These are phyloP conservation scores for Oidiodendron maius DNA, from an alignment of 495 filamentous ascomycete species.

Conservation along the genomic window DNA sequence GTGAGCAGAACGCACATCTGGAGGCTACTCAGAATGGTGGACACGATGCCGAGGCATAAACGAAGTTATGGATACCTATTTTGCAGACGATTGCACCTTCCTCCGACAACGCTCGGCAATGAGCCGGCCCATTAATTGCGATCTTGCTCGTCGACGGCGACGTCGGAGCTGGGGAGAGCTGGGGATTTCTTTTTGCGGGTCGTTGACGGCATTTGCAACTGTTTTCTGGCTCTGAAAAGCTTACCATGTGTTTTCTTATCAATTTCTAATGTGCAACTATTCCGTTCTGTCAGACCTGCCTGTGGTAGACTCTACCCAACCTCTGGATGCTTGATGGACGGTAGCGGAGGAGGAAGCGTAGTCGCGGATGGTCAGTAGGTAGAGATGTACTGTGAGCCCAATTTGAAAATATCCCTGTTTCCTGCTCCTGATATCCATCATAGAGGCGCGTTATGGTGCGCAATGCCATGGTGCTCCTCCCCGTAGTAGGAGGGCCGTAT, in stretches of 20 bases:
- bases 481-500: too few species aligned
- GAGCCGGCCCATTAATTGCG: constrained; percentile 7
- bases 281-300: constrained; percentile 11
- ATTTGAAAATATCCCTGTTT: too few species aligned
- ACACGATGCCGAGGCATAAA: constrained; percentile 15
- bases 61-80: constrained; percentile 5
- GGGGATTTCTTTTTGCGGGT: constrained; percentile 24
- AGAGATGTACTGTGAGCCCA: too few species aligned
- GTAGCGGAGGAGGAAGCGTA: too few species aligned
- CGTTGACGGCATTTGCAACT: constrained; percentile 26
- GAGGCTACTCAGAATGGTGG: constrained; percentile 40
- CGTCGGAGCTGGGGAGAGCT: constrained; percentile 17
- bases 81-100: constrained; percentile 7
- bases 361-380: too few species aligned
- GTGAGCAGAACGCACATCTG: constrained; percentile 36
- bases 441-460: too few species aligned
- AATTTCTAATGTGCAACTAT: constrained; percentile 25
- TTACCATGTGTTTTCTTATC: constrained; percentile 24
- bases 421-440: too few species aligned
- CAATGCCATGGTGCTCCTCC: too few species aligned
- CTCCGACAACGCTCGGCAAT: constrained; percentile 8
- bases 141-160: constrained; percentile 11
- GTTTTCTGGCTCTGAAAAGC: constrained; percentile 24
- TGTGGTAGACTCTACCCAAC: constrained; percentile 8
- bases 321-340: background rate